Conservation (phyloP, 164 flowering plant species). For the Aristolochia fimbriata region DNA sequence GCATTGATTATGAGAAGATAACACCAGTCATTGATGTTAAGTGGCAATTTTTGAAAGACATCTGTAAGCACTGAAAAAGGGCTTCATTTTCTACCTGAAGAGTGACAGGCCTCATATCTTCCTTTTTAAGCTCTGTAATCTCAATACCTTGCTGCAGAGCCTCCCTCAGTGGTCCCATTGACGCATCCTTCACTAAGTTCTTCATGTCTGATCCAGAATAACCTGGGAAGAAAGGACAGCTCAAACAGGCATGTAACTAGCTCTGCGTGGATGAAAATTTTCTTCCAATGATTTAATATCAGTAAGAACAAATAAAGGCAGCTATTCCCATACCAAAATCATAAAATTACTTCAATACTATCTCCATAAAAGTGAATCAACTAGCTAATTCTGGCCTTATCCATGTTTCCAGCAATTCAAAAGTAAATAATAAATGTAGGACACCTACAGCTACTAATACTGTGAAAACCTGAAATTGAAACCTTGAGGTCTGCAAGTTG, state of each 20-base stretch:
- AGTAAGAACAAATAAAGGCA: no score
- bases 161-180: constrained; percentile 95
- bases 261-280: no score
- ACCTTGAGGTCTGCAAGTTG: neutral
- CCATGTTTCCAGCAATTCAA: no score
- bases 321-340: no score
- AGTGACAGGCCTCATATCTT: constrained; percentile 79
- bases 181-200: constrained; percentile 94
- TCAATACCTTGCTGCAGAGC: constrained; percentile 78
- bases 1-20: neutral
- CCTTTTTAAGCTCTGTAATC: constrained; percentile 69
- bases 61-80: neutral
- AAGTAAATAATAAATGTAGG: no score
- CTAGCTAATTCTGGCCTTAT: no score
- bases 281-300: neutral
- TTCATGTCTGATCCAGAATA: constrained; percentile 99
- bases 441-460: no score
- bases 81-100: constrained; percentile 42
- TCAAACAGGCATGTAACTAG: no score
- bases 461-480: no score
- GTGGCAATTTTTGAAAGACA: neutral
- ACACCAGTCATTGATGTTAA: neutral
- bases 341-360: no score
- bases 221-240: constrained; percentile 28
- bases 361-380: no score